These are phyloP conservation scores for Allodekkera sacchari DNA, from an alignment of 805 yeast genomes.

Conservation along the genomic window DNA sequence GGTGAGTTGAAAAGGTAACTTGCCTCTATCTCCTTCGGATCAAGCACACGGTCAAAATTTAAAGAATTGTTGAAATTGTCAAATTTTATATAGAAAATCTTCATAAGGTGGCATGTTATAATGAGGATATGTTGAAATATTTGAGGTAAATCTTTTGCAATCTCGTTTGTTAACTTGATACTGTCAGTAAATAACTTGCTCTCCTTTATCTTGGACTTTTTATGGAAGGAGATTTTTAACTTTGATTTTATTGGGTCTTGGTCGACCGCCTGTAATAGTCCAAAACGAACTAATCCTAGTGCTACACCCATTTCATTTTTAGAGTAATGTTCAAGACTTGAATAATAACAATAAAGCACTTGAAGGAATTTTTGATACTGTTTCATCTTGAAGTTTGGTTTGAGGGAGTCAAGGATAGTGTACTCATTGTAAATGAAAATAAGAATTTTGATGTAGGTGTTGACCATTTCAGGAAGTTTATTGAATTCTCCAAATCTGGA, in stretches of 20 bases:
- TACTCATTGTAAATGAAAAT: conserved; percentile 17
- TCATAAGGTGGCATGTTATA: conserved; percentile 11
- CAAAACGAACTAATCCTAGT: conserved; percentile 19
- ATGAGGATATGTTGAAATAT: conserved; percentile 12
- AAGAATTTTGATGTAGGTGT: conserved; percentile 13
- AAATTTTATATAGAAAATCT: conserved; percentile 15
- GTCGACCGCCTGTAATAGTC: conserved; percentile 16
- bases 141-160: conserved; percentile 9
- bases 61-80: conserved; percentile 16
- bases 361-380: conserved; percentile 10
- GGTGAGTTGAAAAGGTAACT: conserved; percentile 13
- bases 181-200: conserved; percentile 15
- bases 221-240: conserved; percentile 10
- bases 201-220: conserved; percentile 9
- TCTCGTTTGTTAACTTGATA: conserved; percentile 9
- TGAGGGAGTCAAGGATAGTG: conserved; percentile 7
- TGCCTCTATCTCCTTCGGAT: conserved; percentile 9
- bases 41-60: conserved; percentile 12
- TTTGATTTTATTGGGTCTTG: conserved; percentile 18
- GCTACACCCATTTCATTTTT: conserved; percentile 18
- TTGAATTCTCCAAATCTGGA: conserved; percentile 16
- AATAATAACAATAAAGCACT: conserved; percentile 18
- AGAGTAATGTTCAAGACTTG: conserved; percentile 17
- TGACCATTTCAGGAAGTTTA: conserved; percentile 15
- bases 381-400: background rate